Evolutionary conservation across 257 asterid species (phyloP).

Genomic region (Solanum pinnatisectum): DNA sequence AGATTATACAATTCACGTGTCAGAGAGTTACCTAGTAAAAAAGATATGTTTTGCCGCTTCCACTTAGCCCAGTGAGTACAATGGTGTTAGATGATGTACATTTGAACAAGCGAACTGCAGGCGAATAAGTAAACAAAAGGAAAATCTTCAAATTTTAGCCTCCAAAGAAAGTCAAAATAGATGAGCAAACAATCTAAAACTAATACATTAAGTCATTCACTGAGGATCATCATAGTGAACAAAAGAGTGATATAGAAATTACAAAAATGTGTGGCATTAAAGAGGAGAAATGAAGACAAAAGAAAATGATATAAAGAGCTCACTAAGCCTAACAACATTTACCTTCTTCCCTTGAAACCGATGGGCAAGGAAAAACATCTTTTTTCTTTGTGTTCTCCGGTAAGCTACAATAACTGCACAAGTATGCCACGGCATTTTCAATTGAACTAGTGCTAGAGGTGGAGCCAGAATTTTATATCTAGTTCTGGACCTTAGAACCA

Average conservation of each 20-base stretch:
- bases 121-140: background rate
- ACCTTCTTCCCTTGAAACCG: background rate
- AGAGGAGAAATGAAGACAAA: background rate
- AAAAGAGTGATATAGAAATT: background rate
- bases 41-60: constrained; percentile 13
- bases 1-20: background rate
- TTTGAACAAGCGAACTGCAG: constrained; percentile 8
- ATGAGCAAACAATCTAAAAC: background rate
- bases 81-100: constrained; percentile 2
- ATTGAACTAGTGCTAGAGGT: background rate
- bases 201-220: background rate
- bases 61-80: constrained; percentile 14
- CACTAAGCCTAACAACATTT: background rate
- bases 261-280: background rate
- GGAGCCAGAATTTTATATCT: background rate
- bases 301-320: background rate
- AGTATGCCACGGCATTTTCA: background rate
- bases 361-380: background rate
- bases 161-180: background rate
- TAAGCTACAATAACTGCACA: background rate
- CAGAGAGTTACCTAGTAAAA: constrained; percentile 13
- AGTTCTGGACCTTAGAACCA: background rate
- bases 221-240: background rate
- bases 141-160: background rate
- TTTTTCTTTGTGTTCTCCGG: background rate